Evolutionary conservation across 345 rosid genomes (phyloP), one percentile per base, ranked within the genome.

Genomic region (Salix udensis): DNA sequence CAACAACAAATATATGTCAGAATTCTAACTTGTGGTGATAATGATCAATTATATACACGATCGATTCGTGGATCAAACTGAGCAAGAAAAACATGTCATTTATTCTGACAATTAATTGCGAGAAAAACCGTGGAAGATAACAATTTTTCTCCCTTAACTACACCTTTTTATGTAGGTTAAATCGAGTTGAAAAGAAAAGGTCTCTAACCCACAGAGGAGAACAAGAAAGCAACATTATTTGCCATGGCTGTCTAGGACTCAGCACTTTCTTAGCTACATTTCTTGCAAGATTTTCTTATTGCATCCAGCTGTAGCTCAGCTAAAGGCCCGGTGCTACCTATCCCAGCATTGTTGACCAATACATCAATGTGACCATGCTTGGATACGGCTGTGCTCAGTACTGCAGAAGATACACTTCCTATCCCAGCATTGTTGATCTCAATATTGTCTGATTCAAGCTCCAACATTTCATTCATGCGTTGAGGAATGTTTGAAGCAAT

Each of bases 181-280:
- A 89, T 39, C 87, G 85, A 11, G 73, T 82, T 0, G 89, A 53
- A 55, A 88, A 88, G 81, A 89, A 91, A 70, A 80, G 53, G 68
- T 89, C 95, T 84, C 88, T 84, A 62, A 74, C 86, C 95, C 92
- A 88, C 36, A 87, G 78, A 6, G 92, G 92, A 70, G 92, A 89
- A 81, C 84, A 85, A 5, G 87, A 84, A 75, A 91, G 88, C 70
- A 77, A 89, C 0, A 84, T 78, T 19, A 89, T 84, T 74, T 83
- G 86, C 81, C 79, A 85, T 2, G 92, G 91, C 28, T 90, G 95
- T 62, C 78, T 83, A 42, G 81, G 72, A 50, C 87, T 79, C 88
- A 89, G 76, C 19, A 89, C 89, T 69, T 83, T 88, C 75, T 46
- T 81, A 16, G 79, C 95, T 15, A 91, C 88, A 75, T 89, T 84